phyloP scores from a whole-genome alignment of 352 stramenopile species.

The Stephanocyclus meneghinianus region DNA sequence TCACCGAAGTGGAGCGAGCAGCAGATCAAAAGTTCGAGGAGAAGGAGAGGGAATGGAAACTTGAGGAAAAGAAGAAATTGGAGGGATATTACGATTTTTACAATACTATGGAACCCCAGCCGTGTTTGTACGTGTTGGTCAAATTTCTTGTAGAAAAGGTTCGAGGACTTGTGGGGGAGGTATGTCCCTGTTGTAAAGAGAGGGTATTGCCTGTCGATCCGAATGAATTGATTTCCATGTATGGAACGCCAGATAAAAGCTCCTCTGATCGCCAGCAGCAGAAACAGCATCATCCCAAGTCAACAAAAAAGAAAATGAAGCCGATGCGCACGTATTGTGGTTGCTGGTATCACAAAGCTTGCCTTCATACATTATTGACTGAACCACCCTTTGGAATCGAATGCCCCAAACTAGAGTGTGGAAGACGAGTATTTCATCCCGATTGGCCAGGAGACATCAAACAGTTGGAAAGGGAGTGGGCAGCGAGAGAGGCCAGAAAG shows the following conservation, averaged over 20 bases:
- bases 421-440: slow-evolving; percentile 54
- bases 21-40: slow-evolving; percentile 42
- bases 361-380: slow-evolving; percentile 55
- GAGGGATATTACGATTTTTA: slow-evolving; percentile 55
- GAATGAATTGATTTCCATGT: slow-evolving; percentile 45
- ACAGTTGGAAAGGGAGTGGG: slow-evolving; percentile 52
- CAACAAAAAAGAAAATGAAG: slow-evolving; percentile 42
- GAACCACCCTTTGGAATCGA: slow-evolving; percentile 60
- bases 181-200: slow-evolving; percentile 53
- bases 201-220: slow-evolving; percentile 42
- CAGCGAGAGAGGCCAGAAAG: slow-evolving; percentile 44
- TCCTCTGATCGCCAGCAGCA: background rate
- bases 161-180: slow-evolving; percentile 27
- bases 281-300: slow-evolving; percentile 32
- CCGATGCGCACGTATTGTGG: slow-evolving; percentile 55
- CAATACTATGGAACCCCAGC: slow-evolving; percentile 48
- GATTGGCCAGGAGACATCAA: slow-evolving; percentile 59
- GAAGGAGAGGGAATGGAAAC: slow-evolving; percentile 50
- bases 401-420: slow-evolving; percentile 44
- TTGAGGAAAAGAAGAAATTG: slow-evolving; percentile 54
- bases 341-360: slow-evolving; percentile 62
- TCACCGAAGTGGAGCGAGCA: slow-evolving; percentile 46
- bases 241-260: slow-evolving; percentile 13
- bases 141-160: slow-evolving; percentile 55
- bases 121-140: slow-evolving; percentile 51